These are phyloP conservation scores for Cladophialophora immunda DNA, from an alignment of 2,329 filamentous ascomycete species.

Conservation along the genomic window DNA sequence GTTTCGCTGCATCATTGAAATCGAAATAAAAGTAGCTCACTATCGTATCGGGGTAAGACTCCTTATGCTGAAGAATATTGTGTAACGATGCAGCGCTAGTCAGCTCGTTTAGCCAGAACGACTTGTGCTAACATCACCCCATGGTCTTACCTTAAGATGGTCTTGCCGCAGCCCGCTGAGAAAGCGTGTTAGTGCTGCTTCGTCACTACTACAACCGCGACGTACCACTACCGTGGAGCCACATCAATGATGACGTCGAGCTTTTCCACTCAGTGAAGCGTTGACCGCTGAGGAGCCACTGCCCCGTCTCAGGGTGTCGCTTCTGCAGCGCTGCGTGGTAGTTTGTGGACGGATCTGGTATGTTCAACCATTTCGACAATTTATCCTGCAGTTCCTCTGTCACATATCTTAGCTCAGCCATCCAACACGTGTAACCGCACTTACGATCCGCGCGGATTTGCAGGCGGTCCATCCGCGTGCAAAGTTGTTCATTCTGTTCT, in stretches of 20 bases:
- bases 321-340: slow-evolving; percentile 26
- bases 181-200: slow-evolving; percentile 11
- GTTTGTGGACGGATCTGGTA: slow-evolving; percentile 32
- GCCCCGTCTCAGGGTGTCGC: slow-evolving; percentile 24
- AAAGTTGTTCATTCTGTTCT: slow-evolving; percentile 15
- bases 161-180: slow-evolving; percentile 32
- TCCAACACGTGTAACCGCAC: background rate
- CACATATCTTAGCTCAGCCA: slow-evolving; percentile 15
- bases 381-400: slow-evolving; percentile 18
- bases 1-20: slow-evolving; percentile 36
- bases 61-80: slow-evolving; percentile 5
- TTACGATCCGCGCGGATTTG: slow-evolving; percentile 17
- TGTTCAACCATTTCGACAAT: slow-evolving; percentile 21
- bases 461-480: slow-evolving; percentile 10
- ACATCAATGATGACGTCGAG: slow-evolving; percentile 25
- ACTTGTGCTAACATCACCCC: background rate
- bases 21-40: slow-evolving; percentile 40
- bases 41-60: background rate
- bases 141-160: slow-evolving; percentile 26
- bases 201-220: background rate
- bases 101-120: slow-evolving; percentile 4
- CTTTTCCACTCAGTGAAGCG: slow-evolving; percentile 24
- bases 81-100: slow-evolving; percentile 26
- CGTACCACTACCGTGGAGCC: slow-evolving; percentile 28
- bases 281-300: slow-evolving; percentile 26